Evolutionary conservation across 352 stramenopile genomes (phyloP).

Genomic region (Phytophthora cajani): DNA sequence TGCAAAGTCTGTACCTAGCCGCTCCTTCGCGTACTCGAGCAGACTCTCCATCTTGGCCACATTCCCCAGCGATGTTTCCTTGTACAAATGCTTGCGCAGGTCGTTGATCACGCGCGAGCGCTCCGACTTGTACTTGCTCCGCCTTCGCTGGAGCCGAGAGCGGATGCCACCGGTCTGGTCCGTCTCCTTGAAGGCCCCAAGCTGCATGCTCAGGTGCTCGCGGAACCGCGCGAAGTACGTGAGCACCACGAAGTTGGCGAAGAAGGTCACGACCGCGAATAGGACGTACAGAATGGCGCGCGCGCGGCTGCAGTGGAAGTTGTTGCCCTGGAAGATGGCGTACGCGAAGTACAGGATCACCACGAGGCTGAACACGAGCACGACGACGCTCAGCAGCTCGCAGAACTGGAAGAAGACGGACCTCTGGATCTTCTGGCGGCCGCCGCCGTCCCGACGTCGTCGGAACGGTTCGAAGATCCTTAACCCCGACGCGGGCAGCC

Average conservation of each 20-base stretch:
- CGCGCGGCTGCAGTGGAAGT: conserved; percentile 64
- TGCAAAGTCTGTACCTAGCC: conserved; percentile 64
- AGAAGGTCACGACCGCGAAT: conserved; percentile 56
- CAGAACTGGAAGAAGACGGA: conserved; percentile 81
- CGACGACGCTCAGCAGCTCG: conserved; percentile 64
- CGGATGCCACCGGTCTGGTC: conserved; percentile 85
- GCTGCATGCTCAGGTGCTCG: conserved; percentile 87
- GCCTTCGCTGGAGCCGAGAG: conserved; percentile 43
- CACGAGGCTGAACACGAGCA: conserved; percentile 58
- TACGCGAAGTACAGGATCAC: conserved; percentile 73
- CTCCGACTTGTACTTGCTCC: conserved; percentile 53
- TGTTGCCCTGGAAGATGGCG: conserved; percentile 67
- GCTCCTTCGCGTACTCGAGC: conserved; percentile 53
- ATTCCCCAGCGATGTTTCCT: conserved; percentile 73
- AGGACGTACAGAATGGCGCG: conserved; percentile 50
- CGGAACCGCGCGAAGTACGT: conserved; percentile 86
- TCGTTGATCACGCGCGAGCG: conserved; percentile 51
- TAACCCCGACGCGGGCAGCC: conserved; percentile 64
- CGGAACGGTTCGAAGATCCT: conserved; percentile 79
- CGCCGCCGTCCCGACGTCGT: conserved; percentile 36
- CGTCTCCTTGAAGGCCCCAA: conserved; percentile 83
- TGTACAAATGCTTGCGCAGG: conserved; percentile 77
- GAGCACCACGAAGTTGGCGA: conserved; percentile 70
- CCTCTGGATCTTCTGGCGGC: conserved; percentile 71
- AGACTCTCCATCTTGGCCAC: conserved; percentile 59